Base-by-base conservation (phyloP, 2,329 filamentous ascomycete genomes). In the Incumbomyces delicatus region DNA sequence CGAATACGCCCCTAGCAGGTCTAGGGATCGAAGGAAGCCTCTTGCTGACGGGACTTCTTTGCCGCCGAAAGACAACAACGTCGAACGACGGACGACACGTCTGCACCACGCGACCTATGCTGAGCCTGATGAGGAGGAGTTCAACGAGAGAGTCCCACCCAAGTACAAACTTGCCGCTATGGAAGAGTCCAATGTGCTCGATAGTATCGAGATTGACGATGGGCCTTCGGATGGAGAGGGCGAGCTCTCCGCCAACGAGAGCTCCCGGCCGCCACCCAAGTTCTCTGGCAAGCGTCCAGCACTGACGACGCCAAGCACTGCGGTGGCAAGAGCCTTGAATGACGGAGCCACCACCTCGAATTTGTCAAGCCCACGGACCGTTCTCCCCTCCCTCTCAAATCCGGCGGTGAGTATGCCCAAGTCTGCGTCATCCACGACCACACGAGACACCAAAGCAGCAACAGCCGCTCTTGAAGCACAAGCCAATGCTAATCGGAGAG, bases 401-500 rank as follows among this genome's bases (percentile, higher is more conserved):
- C 20, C 27, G 8, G 32, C 22, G 27, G 2, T 20, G 16, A 47
- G 43, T 35, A 41, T 34, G 12, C 34, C 46, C 10, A 30, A 30
- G 14, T 32, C 36, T 30, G 14, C 18, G 2, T 38, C 47, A 27
- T 48, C 48, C 17, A 22, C 31, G 16, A 34, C 13, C 7, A n/a
- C 6, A 22, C 38, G 32, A 4, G n/a, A 17, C 18, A 12, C 40
- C 33, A 31, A 44, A 33, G 32, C 34, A n/a, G 36, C 46, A 27
- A 33, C 42, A n/a, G n/a, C 34, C 14, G 38, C 48, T 13, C 47
- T 41, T 10, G 38, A 57, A 13, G 53, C 51, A 6, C 50, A 55
- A 34, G 58, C 57, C 1, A 54, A 60, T 37, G 60, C 60, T 22
- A 65, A 64, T 46, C 50, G 58, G 39, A 52, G 51, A 44, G 61